Evolutionary conservation across 2,329 filamentous ascomycete genomes (phyloP).

Genomic region (Neospermospora avenae): DNA sequence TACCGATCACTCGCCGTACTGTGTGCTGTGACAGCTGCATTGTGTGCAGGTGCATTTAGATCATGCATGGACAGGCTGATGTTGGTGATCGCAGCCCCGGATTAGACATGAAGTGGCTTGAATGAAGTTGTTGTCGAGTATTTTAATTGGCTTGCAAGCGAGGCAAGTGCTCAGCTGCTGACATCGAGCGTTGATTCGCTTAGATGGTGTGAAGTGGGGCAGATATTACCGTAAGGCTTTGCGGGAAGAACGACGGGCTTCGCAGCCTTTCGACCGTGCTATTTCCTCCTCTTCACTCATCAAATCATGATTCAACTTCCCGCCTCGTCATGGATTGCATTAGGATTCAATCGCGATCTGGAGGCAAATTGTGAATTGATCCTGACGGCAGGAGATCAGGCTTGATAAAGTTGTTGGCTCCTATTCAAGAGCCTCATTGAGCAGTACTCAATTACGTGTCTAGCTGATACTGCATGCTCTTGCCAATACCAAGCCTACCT

Average conservation of each 20-base stretch:
- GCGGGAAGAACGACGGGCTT: not conserved
- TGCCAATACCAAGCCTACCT: not conserved
- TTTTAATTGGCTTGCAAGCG: not conserved
- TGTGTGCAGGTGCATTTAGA: no score
- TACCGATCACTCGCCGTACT: no score
- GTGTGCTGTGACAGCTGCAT: no score
- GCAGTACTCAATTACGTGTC: not conserved
- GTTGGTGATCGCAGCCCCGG: not conserved
- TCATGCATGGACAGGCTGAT: no score
- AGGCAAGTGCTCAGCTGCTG: no score
- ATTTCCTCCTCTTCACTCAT: no score
- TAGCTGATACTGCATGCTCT: not conserved
- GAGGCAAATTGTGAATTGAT: not conserved
- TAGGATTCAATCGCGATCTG: not conserved
- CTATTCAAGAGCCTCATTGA: not conserved
- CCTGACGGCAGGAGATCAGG: no score
- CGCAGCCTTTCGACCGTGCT: no score
- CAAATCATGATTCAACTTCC: not conserved
- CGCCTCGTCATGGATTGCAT: not conserved
- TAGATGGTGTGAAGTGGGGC: not conserved
- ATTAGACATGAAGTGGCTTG: conserved; percentile 4
- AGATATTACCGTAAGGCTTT: not conserved
- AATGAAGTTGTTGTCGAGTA: not conserved
- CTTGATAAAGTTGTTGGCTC: not conserved
- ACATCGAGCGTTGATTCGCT: not conserved